phyloP scores from a whole-genome alignment of 2,329 filamentous ascomycete species.

The Esteya vermicola region DNA sequence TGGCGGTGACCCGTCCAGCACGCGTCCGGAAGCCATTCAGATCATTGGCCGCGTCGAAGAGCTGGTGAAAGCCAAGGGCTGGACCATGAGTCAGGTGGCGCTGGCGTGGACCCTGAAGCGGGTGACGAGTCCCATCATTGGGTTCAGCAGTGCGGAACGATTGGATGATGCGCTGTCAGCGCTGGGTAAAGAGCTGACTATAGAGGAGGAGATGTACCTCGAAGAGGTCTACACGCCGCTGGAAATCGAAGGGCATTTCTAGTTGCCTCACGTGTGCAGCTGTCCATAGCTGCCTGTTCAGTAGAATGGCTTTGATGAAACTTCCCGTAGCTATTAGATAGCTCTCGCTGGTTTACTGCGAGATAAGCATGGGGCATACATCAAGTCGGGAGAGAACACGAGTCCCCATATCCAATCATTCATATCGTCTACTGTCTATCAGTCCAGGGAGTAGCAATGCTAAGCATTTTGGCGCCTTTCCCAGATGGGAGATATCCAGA shows the following conservation, averaged over 20 bases:
- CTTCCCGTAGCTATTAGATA: too few relatives aligned
- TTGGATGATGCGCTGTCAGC: constrained; percentile 44
- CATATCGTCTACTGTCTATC: too few relatives aligned
- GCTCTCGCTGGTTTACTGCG: too few relatives aligned
- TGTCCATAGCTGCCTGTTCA: too few relatives aligned
- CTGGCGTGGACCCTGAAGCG: constrained; percentile 46
- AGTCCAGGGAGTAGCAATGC: too few relatives aligned
- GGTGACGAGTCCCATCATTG: constrained; percentile 43
- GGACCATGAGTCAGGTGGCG: constrained; percentile 17
- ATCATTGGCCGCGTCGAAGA: constrained; percentile 2
- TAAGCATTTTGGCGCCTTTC: too few relatives aligned
- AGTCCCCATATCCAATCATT: too few relatives aligned
- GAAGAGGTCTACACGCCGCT: constrained; percentile 43
- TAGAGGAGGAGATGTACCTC: constrained; percentile 45
- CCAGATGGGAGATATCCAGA: too few relatives aligned
- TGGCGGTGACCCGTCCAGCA: not conserved
- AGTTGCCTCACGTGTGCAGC: too few relatives aligned
- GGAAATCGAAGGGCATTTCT: constrained; percentile 3
- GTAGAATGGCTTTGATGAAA: too few relatives aligned
- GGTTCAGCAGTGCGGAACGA: constrained; percentile 39
- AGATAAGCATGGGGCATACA: too few relatives aligned
- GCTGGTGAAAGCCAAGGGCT: constrained; percentile 3
- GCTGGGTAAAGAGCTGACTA: constrained; percentile 29
- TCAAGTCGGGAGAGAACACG: too few relatives aligned
- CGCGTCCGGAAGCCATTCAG: not conserved